These are phyloP conservation scores for Penicillium malachiteum DNA, from an alignment of 495 filamentous ascomycete genomes.

Conservation along the genomic window DNA sequence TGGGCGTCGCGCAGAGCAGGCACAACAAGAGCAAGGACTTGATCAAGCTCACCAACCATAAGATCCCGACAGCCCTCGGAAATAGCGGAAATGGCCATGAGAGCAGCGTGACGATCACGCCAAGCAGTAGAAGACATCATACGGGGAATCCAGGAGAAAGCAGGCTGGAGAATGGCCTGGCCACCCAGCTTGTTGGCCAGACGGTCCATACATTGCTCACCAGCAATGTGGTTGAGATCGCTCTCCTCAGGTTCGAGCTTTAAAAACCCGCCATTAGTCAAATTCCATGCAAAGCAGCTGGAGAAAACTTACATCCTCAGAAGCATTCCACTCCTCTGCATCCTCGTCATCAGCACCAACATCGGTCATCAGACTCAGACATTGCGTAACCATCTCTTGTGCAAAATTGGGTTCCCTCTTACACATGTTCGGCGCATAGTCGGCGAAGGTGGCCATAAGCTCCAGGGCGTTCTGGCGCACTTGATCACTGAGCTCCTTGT, in stretches of 20 bases:
- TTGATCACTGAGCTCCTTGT: constrained; percentile 88
- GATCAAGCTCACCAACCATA: constrained; percentile 91
- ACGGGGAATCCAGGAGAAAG: constrained; percentile 92
- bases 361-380: constrained; percentile 98
- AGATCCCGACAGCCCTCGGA: constrained; percentile 95
- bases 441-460: constrained; percentile 97
- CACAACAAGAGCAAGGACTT: constrained; percentile 89
- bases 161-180: constrained; percentile 79
- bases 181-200: constrained; percentile 97
- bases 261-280: neutral
- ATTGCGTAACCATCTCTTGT: constrained; percentile 96
- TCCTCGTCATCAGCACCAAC: constrained; percentile 93
- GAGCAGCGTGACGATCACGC: constrained; percentile 93
- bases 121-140: constrained; percentile 97
- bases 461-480: constrained; percentile 94
- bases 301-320: constrained; percentile 79
- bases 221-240: constrained; percentile 95
- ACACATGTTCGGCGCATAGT: constrained; percentile 90
- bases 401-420: constrained; percentile 88
- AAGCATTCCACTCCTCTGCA: constrained; percentile 87
- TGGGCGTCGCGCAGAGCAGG: constrained; percentile 90
- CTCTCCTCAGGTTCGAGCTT: constrained; percentile 93
- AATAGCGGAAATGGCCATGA: constrained; percentile 99
- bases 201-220: constrained; percentile 98
- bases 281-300: neutral